phyloP scores from a whole-genome alignment of 768 basidiomycete species.

The Tricholomella constricta region DNA sequence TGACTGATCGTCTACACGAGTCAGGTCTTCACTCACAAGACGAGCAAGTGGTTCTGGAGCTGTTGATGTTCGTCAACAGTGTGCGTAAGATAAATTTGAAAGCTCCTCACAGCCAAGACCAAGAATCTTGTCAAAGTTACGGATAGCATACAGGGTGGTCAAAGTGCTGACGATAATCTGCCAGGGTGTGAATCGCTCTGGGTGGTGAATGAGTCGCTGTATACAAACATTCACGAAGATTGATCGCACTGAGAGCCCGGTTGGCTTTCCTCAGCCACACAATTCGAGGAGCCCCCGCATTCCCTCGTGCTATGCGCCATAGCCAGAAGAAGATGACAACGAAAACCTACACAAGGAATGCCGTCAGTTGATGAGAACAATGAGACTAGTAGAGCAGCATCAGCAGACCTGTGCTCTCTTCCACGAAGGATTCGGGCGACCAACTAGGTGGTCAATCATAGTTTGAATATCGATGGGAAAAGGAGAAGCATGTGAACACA shows the following conservation, averaged over 20 bases:
- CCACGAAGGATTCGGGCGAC: conserved; percentile 88
- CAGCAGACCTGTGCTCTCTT: conserved; percentile 74
- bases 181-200: conserved; percentile 93
- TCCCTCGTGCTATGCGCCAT: conserved; percentile 73
- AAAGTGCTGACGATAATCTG: conserved; percentile 88
- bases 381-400: too few species aligned
- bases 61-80: conserved; percentile 27
- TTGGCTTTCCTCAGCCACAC: conserved; percentile 65
- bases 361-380: neutral
- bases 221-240: neutral
- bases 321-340: conserved; percentile 92
- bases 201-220: conserved; percentile 4
- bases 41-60: conserved; percentile 93
- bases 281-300: conserved; percentile 63
- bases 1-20: neutral
- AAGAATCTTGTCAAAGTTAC: conserved; percentile 84
- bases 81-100: neutral
- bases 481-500: conserved; percentile 10
- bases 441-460: conserved; percentile 95
- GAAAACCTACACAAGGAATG: conserved; percentile 59
- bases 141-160: conserved; percentile 79
- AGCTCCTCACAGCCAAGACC: conserved; percentile 73
- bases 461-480: conserved; percentile 5
- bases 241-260: conserved; percentile 55
- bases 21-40: conserved; percentile 55